These are phyloP conservation scores for Stephania cephalantha DNA, from an alignment of 164 flowering plant species.

Conservation along the genomic window DNA sequence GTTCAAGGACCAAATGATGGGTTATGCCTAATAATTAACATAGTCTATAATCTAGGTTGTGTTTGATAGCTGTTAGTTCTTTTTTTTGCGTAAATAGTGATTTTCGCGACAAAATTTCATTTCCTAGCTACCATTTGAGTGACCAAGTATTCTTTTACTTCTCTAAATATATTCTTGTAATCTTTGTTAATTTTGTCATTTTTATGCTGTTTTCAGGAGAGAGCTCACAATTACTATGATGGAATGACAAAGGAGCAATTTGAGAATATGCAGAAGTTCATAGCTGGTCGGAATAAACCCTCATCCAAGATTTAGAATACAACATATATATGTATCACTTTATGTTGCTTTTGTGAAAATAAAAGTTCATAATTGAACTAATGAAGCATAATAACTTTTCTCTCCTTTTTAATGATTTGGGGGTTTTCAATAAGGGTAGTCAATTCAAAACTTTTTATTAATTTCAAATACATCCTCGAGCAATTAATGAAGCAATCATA, in stretches of 20 bases:
- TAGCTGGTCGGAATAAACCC: constrained; percentile 62
- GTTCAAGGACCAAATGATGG: too few species aligned
- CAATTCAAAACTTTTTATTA: too few species aligned
- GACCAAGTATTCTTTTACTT: background rate
- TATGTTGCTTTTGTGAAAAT: background rate
- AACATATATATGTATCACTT: background rate
- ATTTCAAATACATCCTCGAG: too few species aligned
- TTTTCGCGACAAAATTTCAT: too few species aligned
- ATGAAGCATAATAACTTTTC: background rate
- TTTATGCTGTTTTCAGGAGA: constrained; percentile 42
- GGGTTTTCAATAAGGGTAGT: background rate
- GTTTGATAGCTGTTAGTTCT: too few species aligned
- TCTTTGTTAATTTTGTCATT: background rate
- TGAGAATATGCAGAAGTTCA: constrained; percentile 83
- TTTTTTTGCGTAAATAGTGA: too few species aligned
- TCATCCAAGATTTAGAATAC: constrained; percentile 54
- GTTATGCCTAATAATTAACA: too few species aligned
- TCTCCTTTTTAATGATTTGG: background rate
- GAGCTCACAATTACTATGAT: constrained; percentile 68
- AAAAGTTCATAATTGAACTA: background rate
- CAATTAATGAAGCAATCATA: too few species aligned
- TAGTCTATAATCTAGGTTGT: too few species aligned
- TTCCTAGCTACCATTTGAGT: too few species aligned
- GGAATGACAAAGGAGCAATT: constrained; percentile 90
- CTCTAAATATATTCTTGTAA: background rate